Base-by-base conservation (phyloP, 2,329 filamentous ascomycete genomes). In the Ophiocordyceps camponoti-saundersi region DNA sequence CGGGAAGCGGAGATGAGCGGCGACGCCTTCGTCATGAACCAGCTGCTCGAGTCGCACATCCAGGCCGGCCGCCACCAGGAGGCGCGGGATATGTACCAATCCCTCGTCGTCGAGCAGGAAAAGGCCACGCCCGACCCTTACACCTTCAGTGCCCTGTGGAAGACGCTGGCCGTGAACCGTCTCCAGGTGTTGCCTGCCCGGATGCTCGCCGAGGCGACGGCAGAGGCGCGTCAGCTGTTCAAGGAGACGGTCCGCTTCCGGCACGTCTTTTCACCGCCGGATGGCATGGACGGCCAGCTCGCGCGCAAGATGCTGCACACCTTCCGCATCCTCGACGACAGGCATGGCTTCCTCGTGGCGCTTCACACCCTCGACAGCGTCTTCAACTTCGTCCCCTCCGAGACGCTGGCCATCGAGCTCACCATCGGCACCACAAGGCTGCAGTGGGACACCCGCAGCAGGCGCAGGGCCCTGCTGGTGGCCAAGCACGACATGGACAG, bases 21-120 rank as follows among this genome's bases (percentile, higher is more conserved):
- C 2, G 81, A 85, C 56, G 76, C 79, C 10, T 84, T 81, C 60
- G 82, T 89, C 64, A 77, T 89, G 70, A 92, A 90, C 61, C 82
- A 88, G 57, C 66, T 89, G 21, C 73, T 92, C 23, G 77, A 79
- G 49, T 77, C 79, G 7, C 73, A 80, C 51, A 70, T 82, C 44
- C 73, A 79, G 50, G 72, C 73, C 48, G 74, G 75, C 45, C 67
- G 76, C 46, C 67, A 71, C 42, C 60, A 64, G 22, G 65, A 72
- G 45, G 75, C 82, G 0, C 69, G 73, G 54, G 57, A 63, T 3
- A 68, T 79, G 29, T 85, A 79, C 59, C 59, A 64, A 11, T 60
- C 64, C 18, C 70, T 85, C 57, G 71, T 73, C 29, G 53, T 60
- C 11, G 62, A 70, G 23, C 63, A 66, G 34, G 65, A 62, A 20